Evolutionary conservation across 2,329 filamentous ascomycete genomes (phyloP).

Genomic region (Botryotinia convoluta): DNA sequence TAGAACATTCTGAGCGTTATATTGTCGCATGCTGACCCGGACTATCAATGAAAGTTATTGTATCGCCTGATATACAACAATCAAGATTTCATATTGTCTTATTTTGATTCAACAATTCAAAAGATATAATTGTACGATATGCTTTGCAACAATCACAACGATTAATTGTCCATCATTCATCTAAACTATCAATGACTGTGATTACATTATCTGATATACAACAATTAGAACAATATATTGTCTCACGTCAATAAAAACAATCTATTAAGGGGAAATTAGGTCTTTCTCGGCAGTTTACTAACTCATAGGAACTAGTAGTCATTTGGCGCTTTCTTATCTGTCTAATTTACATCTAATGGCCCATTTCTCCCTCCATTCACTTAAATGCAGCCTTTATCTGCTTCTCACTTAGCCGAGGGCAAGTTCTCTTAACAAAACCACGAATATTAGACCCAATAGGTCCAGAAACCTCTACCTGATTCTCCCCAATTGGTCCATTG

Average conservation of each 20-base stretch:
- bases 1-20: neutral
- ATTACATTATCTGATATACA: neutral
- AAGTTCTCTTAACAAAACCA: neutral
- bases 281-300: neutral
- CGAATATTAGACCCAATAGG: constrained; percentile 1
- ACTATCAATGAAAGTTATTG: neutral
- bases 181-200: neutral
- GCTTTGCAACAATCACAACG: neutral
- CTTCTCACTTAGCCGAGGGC: neutral
- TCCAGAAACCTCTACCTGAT: neutral
- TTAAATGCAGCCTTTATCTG: neutral
- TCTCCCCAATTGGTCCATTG: neutral
- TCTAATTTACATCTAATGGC: neutral
- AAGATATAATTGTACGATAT: neutral
- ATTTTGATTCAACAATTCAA: neutral
- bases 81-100: neutral
- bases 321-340: neutral
- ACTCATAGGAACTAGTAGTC: neutral
- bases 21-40: neutral
- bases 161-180: neutral
- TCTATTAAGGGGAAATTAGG: neutral
- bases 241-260: neutral
- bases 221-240: neutral
- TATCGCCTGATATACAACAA: neutral
- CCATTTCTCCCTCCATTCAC: neutral